phyloP scores from a whole-genome alignment of 106 monocot species.

The Dioscorea zingiberensis region DNA sequence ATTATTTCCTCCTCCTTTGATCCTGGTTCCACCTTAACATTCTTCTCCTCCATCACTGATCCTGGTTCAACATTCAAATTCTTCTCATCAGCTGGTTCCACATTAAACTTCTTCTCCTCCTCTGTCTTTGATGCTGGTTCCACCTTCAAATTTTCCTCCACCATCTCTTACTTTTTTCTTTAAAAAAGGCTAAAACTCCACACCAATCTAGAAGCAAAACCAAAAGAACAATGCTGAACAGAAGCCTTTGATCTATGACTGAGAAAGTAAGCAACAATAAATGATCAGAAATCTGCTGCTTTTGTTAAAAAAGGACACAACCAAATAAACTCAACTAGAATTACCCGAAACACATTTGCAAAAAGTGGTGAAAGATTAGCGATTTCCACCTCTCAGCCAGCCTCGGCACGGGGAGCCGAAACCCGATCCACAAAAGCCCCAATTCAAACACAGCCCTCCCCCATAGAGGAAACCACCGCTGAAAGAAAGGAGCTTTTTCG shows the following conservation, averaged over 20 bases:
- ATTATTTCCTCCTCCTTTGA: conserved; percentile 14
- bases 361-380: too few relatives aligned
- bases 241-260: background rate
- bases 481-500: too few relatives aligned
- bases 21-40: conserved; percentile 5
- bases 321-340: background rate
- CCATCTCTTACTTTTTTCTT: background rate
- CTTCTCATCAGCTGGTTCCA: background rate
- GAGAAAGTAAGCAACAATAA: background rate
- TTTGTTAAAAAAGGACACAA: background rate
- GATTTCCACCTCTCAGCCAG: background rate
- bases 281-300: background rate
- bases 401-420: background rate
- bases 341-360: too few relatives aligned
- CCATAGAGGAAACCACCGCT: background rate
- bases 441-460: background rate
- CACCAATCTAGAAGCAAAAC: background rate
- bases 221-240: background rate
- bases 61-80: background rate
- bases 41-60: conserved; percentile 16
- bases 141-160: too few relatives aligned
- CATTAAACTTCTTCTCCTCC: background rate
- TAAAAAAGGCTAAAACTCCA: too few relatives aligned
- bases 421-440: background rate
- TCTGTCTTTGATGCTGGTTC: too few relatives aligned